Percentiles rank a stretch among this genome's conserved stretches.
phyloP scores from a whole-genome alignment of 768 basidiomycete genomes.

The Agrocybe pediades region DNA sequence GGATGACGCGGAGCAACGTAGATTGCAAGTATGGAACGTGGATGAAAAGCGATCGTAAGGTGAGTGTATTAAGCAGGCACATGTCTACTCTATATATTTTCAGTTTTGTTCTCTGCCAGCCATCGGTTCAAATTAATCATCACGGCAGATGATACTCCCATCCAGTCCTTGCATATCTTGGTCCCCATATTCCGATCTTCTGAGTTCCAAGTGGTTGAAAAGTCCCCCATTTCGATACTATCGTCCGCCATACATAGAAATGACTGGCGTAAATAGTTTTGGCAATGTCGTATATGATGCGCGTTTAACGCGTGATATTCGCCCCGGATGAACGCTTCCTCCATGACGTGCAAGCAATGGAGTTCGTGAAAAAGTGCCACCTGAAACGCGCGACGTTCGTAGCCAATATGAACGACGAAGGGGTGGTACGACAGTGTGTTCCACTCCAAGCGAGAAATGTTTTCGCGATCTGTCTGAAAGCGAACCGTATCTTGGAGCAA shows the following conservation, averaged over 20 bases:
- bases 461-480: constrained; percentile 2
- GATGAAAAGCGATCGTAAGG: too few relatives aligned
- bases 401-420: constrained; percentile 9
- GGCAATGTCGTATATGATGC: constrained; percentile 34
- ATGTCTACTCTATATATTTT: too few relatives aligned
- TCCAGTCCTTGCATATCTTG: constrained; percentile 6
- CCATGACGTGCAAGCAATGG: constrained; percentile 25
- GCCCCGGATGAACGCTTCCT: constrained; percentile 16
- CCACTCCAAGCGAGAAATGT: constrained; percentile 5
- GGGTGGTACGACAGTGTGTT: constrained; percentile 6
- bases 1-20: too few relatives aligned
- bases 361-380: constrained; percentile 27
- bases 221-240: constrained; percentile 34
- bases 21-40: too few relatives aligned
- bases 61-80: too few relatives aligned
- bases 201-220: constrained; percentile 10
- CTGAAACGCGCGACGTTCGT: constrained; percentile 16
- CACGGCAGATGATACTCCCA: constrained; percentile 1
- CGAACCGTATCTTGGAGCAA: neutral
- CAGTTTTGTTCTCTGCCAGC: neutral
- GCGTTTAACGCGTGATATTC: constrained; percentile 6
- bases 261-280: constrained; percentile 37
- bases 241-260: constrained; percentile 34
- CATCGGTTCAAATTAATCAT: neutral
- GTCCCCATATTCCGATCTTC: neutral